These are phyloP conservation scores for Botrytis squamosa DNA, from an alignment of 2,329 filamentous ascomycete genomes.

Conservation along the genomic window DNA sequence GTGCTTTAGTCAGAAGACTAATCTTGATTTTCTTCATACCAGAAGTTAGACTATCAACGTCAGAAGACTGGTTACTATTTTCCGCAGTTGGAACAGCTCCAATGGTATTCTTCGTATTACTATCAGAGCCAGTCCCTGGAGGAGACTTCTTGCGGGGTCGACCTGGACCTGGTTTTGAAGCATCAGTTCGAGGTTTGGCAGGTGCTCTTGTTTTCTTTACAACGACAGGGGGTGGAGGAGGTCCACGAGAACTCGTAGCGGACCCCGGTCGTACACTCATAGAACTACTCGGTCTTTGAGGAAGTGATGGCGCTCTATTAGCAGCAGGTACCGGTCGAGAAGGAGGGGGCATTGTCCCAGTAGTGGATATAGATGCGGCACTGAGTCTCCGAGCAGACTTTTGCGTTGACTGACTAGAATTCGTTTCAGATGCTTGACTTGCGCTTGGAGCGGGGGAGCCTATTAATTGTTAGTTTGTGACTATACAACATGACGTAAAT, in stretches of 20 bases:
- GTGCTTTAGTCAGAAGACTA: conserved; percentile 55
- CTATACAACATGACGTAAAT: not conserved
- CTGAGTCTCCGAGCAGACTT: conserved; percentile 44
- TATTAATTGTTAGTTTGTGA: conserved; percentile 2
- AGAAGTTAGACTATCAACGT: conserved; percentile 55
- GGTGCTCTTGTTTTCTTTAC: conserved; percentile 61
- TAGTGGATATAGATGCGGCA: conserved; percentile 44
- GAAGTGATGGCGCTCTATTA: conserved; percentile 34
- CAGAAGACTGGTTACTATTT: conserved; percentile 30
- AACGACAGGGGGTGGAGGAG: conserved; percentile 43
- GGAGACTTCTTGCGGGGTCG: conserved; percentile 35
- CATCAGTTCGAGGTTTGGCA: conserved; percentile 44
- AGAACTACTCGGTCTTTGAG: conserved; percentile 44
- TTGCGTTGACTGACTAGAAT: conserved; percentile 32
- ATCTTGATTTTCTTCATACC: conserved; percentile 64
- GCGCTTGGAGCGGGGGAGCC: conserved; percentile 23
- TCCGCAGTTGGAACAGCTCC: conserved; percentile 19
- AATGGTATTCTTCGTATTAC: not conserved
- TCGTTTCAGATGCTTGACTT: conserved; percentile 36
- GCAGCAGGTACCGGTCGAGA: conserved; percentile 26
- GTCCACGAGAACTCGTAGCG: conserved; percentile 44
- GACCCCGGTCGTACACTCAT: conserved; percentile 46
- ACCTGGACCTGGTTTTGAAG: conserved; percentile 37
- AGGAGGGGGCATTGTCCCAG: conserved; percentile 36
- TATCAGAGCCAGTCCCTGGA: conserved; percentile 27